A percentile compares a stretch with the other conserved stretches of the same genome.
phyloP scores from a whole-genome alignment of 2,329 filamentous ascomycete genomes.

The Byssochlamys sp. region DNA sequence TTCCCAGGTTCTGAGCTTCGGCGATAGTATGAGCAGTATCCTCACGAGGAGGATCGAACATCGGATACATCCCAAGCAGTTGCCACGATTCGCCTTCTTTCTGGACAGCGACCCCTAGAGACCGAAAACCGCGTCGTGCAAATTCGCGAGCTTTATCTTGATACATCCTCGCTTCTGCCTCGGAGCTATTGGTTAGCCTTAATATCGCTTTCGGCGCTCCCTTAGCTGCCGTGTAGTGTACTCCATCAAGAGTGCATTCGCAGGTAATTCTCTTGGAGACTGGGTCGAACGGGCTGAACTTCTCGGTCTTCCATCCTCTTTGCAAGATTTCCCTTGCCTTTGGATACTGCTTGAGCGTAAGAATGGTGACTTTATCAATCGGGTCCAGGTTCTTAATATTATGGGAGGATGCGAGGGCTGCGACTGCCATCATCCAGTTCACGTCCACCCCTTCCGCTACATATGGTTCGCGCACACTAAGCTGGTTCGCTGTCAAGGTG shows the following conservation, averaged over 20 bases:
- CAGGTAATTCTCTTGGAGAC: slow-evolving; percentile 65
- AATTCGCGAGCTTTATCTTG: slow-evolving; percentile 61
- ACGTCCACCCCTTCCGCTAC: slow-evolving; percentile 63
- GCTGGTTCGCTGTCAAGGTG: slow-evolving; percentile 48
- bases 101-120: slow-evolving; percentile 63
- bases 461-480: slow-evolving; percentile 62
- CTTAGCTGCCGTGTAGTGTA: slow-evolving; percentile 61
- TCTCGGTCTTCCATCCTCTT: slow-evolving; percentile 61
- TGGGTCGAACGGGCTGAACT: slow-evolving; percentile 58
- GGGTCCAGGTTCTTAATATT: slow-evolving; percentile 64
- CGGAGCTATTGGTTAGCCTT: slow-evolving; percentile 53
- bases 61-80: slow-evolving; percentile 61
- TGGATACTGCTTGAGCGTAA: slow-evolving; percentile 61
- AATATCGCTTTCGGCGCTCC: slow-evolving; percentile 64
- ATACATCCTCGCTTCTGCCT: slow-evolving; percentile 54
- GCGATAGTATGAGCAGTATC: slow-evolving; percentile 65
- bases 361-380: slow-evolving; percentile 64
- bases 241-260: slow-evolving; percentile 54
- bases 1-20: slow-evolving; percentile 61
- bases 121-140: slow-evolving; percentile 63
- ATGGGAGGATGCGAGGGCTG: slow-evolving; percentile 62
- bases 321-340: slow-evolving; percentile 62
- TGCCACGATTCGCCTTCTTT: slow-evolving; percentile 61
- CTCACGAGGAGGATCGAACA: slow-evolving; percentile 66
- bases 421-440: slow-evolving; percentile 70